Base-by-base conservation (phyloP, 768 basidiomycete genomes). In the Dictyophora rubrovolvata region DNA sequence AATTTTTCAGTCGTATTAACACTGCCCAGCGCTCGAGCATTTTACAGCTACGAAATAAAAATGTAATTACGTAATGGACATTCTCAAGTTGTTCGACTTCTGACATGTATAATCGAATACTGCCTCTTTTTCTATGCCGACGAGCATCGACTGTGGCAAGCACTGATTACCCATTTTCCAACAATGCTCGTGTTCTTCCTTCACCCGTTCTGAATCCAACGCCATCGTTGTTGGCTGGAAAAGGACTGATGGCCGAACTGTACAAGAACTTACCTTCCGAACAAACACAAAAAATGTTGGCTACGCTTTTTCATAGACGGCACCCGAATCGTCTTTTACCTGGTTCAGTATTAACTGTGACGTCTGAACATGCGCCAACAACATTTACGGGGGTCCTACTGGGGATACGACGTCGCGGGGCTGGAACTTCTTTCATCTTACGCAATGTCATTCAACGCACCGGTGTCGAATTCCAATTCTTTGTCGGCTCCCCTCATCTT, bases 381-480 rank as follows among this genome's bases (percentile, higher is more conserved):
- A 73, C 79, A 12, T 98, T 97, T 72, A 89, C 92, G 6, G 95
- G 95, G 36, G 87, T 97, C 49, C 77, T 98, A 59, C 79, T 96
- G 65, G 81, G 84, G 33, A 80, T 94, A 63, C 82, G 90, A 54
- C 80, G 90, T 65, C 81, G 87, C 42, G 94, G 93, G 0, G 78
- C 83, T 28, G 90, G 92, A 72, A 93, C 91, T 23, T 87, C 85
- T n/a, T 89, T 98, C 68, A 77, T 85, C 55, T 73, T 98, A 54
- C 81, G 95, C 63, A 97, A 97, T 72, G 82, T 96, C 63, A 80
- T 98, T 55, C 87, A 91, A 65, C 80, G 92, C 63, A 91, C 87
- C 12, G 94, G 93, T 12, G 87, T 96, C 42, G 95, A 97, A 77
- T 86, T 91, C 86, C 87, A 86, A 67, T 89, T 91, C 74, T 93